These are phyloP conservation scores for Neonectria coccinea DNA, from an alignment of 2,329 filamentous ascomycete genomes.

Conservation along the genomic window DNA sequence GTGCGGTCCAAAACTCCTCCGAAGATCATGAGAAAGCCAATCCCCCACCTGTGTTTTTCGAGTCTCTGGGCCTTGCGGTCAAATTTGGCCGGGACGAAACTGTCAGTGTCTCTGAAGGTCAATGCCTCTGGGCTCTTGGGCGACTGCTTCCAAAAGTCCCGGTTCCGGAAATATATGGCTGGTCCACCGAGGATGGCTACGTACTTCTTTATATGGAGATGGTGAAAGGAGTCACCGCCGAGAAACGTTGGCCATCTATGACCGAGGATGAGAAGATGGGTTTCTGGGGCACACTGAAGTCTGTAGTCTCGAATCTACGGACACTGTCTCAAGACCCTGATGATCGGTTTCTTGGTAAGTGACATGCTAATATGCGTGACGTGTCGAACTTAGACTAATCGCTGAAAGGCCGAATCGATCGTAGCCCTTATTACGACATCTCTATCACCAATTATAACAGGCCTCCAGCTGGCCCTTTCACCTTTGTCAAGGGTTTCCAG, in stretches of 20 bases:
- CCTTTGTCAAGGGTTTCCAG: background rate
- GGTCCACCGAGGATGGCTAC: background rate
- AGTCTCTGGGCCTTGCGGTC: too few species aligned
- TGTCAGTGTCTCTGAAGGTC: too few species aligned
- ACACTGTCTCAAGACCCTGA: background rate
- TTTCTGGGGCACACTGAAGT: background rate
- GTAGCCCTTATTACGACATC: background rate
- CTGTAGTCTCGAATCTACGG: background rate
- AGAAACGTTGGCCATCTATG: background rate
- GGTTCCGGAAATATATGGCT: conserved; percentile 1
- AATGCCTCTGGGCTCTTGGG: too few species aligned
- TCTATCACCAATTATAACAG: background rate
- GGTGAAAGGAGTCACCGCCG: background rate
- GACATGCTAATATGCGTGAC: too few species aligned
- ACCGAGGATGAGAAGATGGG: background rate
- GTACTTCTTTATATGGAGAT: background rate
- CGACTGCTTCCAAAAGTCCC: too few species aligned
- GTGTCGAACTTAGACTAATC: too few species aligned
- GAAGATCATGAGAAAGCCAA: too few species aligned
- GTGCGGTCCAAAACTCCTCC: too few species aligned
- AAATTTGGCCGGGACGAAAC: too few species aligned
- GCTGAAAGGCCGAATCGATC: background rate
- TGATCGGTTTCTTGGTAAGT: conserved; percentile 1
- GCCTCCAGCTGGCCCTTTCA: background rate
- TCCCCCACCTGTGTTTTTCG: too few species aligned